These are phyloP conservation scores for Pseudogymnoascus sp. DNA, from an alignment of 2,329 filamentous ascomycete species.

Conservation along the genomic window DNA sequence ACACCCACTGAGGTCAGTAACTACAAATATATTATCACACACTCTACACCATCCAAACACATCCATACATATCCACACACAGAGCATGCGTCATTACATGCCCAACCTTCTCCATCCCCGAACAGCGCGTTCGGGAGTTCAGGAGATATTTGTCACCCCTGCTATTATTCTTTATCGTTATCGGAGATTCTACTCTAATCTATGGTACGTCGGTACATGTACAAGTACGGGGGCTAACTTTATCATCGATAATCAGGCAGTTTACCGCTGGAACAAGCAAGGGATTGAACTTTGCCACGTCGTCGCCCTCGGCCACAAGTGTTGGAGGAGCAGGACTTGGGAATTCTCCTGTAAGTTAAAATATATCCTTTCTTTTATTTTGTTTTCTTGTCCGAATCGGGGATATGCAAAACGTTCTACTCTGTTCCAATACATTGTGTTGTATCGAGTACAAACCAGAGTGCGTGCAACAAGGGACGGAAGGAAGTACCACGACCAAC, in stretches of 20 bases:
- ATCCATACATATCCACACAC: not conserved
- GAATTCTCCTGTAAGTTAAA: slow-evolving; percentile 48
- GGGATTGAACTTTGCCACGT: slow-evolving; percentile 44
- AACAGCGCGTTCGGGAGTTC: slow-evolving; percentile 11
- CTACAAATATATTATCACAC: not conserved
- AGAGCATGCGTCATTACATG: not conserved
- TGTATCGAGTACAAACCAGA: not conserved
- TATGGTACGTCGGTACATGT: slow-evolving; percentile 8
- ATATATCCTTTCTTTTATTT: slow-evolving; percentile 13
- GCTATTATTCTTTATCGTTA: slow-evolving; percentile 21
- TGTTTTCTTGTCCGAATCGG: slow-evolving; percentile 11
- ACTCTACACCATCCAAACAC: not conserved
- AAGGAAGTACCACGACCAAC: slow-evolving; percentile 3
- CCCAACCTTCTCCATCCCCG: slow-evolving; percentile 12
- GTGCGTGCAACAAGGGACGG: slow-evolving; percentile 4
- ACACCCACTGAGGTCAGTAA: slow-evolving; percentile 42
- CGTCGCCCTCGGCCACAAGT: slow-evolving; percentile 57
- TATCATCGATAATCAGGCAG: slow-evolving; percentile 24
- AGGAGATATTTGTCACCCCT: slow-evolving; percentile 12
- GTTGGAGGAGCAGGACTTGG: slow-evolving; percentile 47
- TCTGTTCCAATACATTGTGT: not conserved
- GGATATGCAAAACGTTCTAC: slow-evolving; percentile 12
- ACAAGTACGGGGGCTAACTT: slow-evolving; percentile 6
- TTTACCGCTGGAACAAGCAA: slow-evolving; percentile 19
- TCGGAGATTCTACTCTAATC: slow-evolving; percentile 16